A percentile compares a stretch with the other conserved stretches of the same genome.
Conservation (phyloP, 139 green algal genomes). For the Marvania coccoides region DNA sequence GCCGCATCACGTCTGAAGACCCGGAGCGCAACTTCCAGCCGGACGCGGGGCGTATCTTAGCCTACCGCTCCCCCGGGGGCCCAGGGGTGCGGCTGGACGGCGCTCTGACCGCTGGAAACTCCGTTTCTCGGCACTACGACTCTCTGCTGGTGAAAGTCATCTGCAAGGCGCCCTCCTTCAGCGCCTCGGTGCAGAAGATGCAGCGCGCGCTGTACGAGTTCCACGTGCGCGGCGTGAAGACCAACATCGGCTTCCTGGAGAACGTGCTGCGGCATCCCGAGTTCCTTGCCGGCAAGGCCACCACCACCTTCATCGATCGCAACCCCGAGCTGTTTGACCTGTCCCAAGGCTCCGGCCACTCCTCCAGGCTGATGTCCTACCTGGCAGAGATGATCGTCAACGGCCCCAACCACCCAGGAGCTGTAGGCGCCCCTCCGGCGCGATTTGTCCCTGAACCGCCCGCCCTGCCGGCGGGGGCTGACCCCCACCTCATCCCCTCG, state of each 20-base stretch:
- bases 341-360: background rate
- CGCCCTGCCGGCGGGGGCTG: conserved; percentile 25
- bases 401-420: conserved; percentile 72
- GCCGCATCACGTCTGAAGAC: conserved; percentile 90
- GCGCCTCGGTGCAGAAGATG: conserved; percentile 77
- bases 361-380: conserved; percentile 62
- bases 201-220: conserved; percentile 82
- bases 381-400: conserved; percentile 82
- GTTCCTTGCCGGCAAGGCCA: conserved; percentile 64
- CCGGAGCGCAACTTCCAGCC: conserved; percentile 86
- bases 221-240: conserved; percentile 88
- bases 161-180: conserved; percentile 58
- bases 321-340: conserved; percentile 68
- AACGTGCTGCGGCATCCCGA: conserved; percentile 83
- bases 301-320: conserved; percentile 78
- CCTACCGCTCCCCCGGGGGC: conserved; percentile 70
- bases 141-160: conserved; percentile 86
- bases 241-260: conserved; percentile 87
- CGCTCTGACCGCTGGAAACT: conserved; percentile 69
- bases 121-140: conserved; percentile 80
- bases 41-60: conserved; percentile 75
- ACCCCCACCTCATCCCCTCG: conserved; percentile 14
- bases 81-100: conserved; percentile 86
- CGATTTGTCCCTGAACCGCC: conserved; percentile 33
- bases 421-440: conserved; percentile 51